Conservation (phyloP, 805 yeast genomes). For the Zygotorulaspora florentina region DNA sequence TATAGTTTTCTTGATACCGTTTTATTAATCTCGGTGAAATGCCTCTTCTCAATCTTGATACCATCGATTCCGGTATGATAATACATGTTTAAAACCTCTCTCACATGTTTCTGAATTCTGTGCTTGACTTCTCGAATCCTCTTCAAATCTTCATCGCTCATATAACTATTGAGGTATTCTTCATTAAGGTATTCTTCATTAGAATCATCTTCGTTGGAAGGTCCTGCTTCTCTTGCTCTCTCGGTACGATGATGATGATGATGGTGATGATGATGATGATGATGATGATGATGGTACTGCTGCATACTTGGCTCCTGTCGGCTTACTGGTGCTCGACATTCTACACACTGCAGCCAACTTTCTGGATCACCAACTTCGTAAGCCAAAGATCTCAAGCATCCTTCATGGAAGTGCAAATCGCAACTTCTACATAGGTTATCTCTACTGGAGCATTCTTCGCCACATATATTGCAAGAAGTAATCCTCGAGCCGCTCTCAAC, state of each 20-base stretch:
- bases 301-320: neutral
- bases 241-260: neutral
- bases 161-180: constrained; percentile 13
- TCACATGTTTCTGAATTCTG: constrained; percentile 53
- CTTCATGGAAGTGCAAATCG: constrained; percentile 20
- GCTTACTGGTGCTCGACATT: constrained; percentile 11
- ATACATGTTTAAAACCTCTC: constrained; percentile 48
- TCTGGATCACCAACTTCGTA: constrained; percentile 23
- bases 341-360: constrained; percentile 22
- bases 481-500: neutral
- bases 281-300: neutral
- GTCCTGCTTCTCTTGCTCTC: neutral
- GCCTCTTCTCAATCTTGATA: constrained; percentile 30
- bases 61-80: constrained; percentile 35
- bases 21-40: constrained; percentile 60
- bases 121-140: constrained; percentile 43
- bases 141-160: neutral
- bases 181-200: constrained; percentile 9
- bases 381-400: constrained; percentile 22
- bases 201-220: neutral
- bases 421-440: constrained; percentile 18
- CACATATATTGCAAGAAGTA: constrained; percentile 23
- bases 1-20: constrained; percentile 59
- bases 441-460: constrained; percentile 10
- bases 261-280: neutral